Conservation (phyloP, 1,284 basidiomycete genomes). For the Grifola frondosa region DNA sequence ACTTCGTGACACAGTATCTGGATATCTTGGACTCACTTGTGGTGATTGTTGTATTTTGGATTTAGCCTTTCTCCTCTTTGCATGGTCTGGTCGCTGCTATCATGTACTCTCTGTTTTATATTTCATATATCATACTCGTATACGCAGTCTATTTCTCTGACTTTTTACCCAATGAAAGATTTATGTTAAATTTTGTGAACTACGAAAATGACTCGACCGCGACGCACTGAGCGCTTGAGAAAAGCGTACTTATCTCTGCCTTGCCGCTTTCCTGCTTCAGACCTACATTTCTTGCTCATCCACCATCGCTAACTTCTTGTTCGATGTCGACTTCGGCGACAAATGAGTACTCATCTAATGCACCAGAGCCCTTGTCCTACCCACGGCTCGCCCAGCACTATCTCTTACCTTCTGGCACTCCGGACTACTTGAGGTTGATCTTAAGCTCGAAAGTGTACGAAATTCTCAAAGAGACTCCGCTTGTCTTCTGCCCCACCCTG, state of each 20-base stretch:
- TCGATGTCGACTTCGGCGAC: conserved; percentile 40
- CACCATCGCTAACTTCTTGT: too few species aligned
- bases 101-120: conserved; percentile 20
- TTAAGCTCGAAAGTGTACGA: conserved; percentile 94
- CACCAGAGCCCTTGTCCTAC: conserved; percentile 63
- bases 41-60: conserved; percentile 20
- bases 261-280: conserved; percentile 1
- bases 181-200: not conserved
- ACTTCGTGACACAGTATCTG: conserved; percentile 32
- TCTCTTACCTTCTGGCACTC: conserved; percentile 69
- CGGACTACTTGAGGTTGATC: conserved; percentile 94
- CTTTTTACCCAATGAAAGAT: not conserved
- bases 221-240: conserved; percentile 4
- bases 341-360: conserved; percentile 67
- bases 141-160: conserved; percentile 13
- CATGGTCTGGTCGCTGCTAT: conserved; percentile 13
- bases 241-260: not conserved
- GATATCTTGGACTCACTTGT: conserved; percentile 9
- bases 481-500: conserved; percentile 85
- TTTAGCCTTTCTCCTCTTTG: conserved; percentile 12
- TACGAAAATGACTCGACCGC: too few species aligned
- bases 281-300: too few species aligned
- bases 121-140: conserved; percentile 22
- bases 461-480: conserved; percentile 89
- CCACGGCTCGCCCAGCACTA: conserved; percentile 67